Conservation (phyloP, 495 filamentous ascomycete species). For the Bacidia rubella region DNA sequence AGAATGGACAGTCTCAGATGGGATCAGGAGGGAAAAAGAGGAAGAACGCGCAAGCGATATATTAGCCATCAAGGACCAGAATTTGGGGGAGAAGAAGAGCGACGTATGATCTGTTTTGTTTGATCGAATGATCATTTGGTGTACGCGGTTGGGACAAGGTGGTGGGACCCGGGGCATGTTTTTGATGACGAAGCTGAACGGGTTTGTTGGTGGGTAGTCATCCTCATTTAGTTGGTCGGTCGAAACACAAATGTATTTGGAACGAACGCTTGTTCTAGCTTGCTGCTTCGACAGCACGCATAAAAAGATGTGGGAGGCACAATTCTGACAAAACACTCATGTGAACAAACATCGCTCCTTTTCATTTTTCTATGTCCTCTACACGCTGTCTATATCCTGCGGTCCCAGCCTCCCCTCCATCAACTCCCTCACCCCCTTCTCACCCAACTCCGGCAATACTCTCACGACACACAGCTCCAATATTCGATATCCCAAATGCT, state of each 20-base stretch:
- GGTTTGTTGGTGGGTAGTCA: not conserved
- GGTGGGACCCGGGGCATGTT: not conserved
- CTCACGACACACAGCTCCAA: slow-evolving; percentile 66
- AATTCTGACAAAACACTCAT: too few species aligned
- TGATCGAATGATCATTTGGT: not conserved
- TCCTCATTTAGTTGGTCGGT: not conserved
- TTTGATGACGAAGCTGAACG: not conserved
- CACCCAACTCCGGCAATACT: slow-evolving; percentile 71
- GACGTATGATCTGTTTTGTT: not conserved
- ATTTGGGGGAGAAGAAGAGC: not conserved
- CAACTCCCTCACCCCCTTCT: slow-evolving; percentile 56
- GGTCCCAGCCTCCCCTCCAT: slow-evolving; percentile 53
- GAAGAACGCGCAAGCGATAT: slow-evolving; percentile 4
- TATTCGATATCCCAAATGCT: slow-evolving; percentile 67
- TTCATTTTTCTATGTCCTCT: not conserved
- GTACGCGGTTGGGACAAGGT: not conserved
- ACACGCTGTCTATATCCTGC: not conserved
- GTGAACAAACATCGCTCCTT: too few species aligned
- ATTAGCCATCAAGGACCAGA: not conserved
- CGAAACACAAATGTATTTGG: not conserved
- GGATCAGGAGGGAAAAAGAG: not conserved
- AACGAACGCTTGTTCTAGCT: too few species aligned
- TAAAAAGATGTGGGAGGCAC: too few species aligned
- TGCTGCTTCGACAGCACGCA: too few species aligned
- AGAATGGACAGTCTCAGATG: not conserved